phyloP scores from a whole-genome alignment of 352 stramenopile species.

The Phytophthora idaei region DNA sequence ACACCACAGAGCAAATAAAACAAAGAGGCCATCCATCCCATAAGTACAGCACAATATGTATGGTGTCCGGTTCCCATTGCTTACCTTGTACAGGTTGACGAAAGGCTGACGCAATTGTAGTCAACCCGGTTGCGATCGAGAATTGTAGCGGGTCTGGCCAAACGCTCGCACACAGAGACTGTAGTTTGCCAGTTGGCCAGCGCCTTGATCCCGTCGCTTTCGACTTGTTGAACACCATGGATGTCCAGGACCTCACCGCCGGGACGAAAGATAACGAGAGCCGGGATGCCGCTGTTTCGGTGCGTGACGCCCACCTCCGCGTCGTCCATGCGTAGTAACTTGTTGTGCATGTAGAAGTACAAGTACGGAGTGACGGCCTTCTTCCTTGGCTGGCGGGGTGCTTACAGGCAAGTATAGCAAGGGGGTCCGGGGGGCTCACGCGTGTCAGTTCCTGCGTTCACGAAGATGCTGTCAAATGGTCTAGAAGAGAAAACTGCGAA shows the following conservation, averaged over 20 bases:
- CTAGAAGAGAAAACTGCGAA: constrained; percentile 44
- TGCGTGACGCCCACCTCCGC: constrained; percentile 60
- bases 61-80: too few species aligned
- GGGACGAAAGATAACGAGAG: constrained; percentile 63
- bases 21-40: too few species aligned
- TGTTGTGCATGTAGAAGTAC: constrained; percentile 49
- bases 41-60: too few species aligned
- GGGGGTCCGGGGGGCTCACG: constrained; percentile 52
- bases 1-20: too few species aligned
- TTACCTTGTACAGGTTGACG: too few species aligned
- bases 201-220: constrained; percentile 54
- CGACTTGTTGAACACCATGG: constrained; percentile 62
- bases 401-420: constrained; percentile 79
- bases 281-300: constrained; percentile 76
- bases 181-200: constrained; percentile 50
- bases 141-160: too few species aligned
- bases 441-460: constrained; percentile 45
- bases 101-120: too few species aligned
- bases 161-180: too few species aligned
- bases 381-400: constrained; percentile 59
- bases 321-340: constrained; percentile 66
- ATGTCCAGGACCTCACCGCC: constrained; percentile 75
- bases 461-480: constrained; percentile 41
- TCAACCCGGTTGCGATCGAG: too few species aligned
- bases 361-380: constrained; percentile 72